phyloP scores from a whole-genome alignment of 108 stramenopile genomes.

The Skeletonema potamos region DNA sequence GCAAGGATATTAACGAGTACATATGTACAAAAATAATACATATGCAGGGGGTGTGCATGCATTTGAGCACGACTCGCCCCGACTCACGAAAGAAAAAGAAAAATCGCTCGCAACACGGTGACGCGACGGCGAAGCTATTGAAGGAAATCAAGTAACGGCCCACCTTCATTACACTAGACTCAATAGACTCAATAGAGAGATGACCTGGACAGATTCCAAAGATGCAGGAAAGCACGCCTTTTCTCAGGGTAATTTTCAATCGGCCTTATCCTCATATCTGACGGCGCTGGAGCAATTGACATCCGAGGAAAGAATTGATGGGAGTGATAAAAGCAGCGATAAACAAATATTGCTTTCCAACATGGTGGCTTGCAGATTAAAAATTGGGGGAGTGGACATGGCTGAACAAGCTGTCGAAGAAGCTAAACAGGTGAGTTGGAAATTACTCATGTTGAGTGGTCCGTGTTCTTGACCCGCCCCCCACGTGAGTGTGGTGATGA shows the following conservation, averaged over 20 bases:
- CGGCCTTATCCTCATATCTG: not conserved
- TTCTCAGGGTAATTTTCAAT: not conserved
- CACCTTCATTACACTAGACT: no score
- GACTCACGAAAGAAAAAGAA: no score
- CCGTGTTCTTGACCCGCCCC: constrained; percentile 52
- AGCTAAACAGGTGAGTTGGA: not conserved
- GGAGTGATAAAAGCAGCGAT: constrained; percentile 14
- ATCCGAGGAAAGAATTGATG: not conserved
- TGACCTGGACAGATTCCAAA: constrained; percentile 13
- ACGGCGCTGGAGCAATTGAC: constrained; percentile 6
- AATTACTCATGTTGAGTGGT: constrained; percentile 19
- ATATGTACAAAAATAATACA: no score
- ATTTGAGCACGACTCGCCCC: no score
- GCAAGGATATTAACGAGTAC: no score
- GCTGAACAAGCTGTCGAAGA: constrained; percentile 1
- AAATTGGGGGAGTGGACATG: constrained; percentile 63
- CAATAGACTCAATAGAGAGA: no score
- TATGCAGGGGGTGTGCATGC: no score
- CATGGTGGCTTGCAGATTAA: constrained; percentile 64
- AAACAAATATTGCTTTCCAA: constrained; percentile 52
- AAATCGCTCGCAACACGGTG: no score
- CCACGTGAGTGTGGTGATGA: constrained; percentile 52
- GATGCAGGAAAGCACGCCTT: constrained; percentile 10
- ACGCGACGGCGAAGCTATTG: no score
- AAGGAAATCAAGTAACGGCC: no score